phyloP scores from a whole-genome alignment of 352 stramenopile genomes.

The Globisporangium barbulae region DNA sequence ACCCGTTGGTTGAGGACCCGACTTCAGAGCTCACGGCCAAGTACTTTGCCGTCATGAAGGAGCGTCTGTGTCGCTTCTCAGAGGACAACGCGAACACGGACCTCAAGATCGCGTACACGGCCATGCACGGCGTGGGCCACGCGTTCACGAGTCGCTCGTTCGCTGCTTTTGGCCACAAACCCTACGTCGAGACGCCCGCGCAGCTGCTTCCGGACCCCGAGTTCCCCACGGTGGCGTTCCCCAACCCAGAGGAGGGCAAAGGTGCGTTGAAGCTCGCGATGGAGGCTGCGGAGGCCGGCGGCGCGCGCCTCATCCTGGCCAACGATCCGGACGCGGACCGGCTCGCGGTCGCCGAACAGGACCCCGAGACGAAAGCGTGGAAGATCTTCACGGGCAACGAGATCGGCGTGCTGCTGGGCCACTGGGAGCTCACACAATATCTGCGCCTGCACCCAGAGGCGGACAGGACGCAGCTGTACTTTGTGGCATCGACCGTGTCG shows the following conservation, averaged over 20 bases:
- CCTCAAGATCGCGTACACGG: conserved; percentile 93
- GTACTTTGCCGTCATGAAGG: conserved; percentile 67
- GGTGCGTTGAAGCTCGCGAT: conserved; percentile 95
- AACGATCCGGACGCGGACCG: conserved; percentile 99
- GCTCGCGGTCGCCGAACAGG: conserved; percentile 93
- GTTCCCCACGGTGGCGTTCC: conserved; percentile 97
- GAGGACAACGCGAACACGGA: conserved; percentile 51
- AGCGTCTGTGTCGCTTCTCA: conserved; percentile 60
- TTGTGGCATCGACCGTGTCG: conserved; percentile 96
- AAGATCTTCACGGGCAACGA: conserved; percentile 98
- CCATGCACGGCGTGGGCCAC: conserved; percentile 98
- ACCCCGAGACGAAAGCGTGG: conserved; percentile 83
- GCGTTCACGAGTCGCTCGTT: conserved; percentile 92
- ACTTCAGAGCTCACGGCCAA: conserved; percentile 57
- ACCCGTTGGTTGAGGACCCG: conserved; percentile 60
- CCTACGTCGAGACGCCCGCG: conserved; percentile 81
- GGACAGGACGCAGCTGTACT: conserved; percentile 66
- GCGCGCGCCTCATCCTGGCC: conserved; percentile 90
- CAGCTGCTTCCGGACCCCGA: conserved; percentile 93
- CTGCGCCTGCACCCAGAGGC: conserved; percentile 50
- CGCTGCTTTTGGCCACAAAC: conserved; percentile 80
- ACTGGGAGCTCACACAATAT: conserved; percentile 88
- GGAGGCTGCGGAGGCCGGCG: conserved; percentile 71
- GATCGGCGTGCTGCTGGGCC: conserved; percentile 94
- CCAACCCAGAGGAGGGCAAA: conserved; percentile 97